phyloP scores from a whole-genome alignment of 345 rosid genomes.

The Syzygium aromaticum region DNA sequence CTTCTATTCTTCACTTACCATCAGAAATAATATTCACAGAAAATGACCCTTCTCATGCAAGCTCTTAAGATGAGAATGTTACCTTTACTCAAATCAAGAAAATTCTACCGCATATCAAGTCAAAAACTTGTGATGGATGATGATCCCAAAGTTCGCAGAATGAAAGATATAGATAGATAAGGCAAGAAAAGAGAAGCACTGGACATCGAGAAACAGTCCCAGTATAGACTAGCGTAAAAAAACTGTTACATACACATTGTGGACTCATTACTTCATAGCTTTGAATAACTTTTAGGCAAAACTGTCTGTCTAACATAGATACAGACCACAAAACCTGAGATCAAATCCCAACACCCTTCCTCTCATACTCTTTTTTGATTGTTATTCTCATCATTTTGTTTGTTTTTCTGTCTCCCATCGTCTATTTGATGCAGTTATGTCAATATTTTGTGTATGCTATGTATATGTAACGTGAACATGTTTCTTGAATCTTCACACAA shows the following conservation, averaged over 20 bases:
- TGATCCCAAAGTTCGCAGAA: not conserved
- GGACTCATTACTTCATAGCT: not conserved
- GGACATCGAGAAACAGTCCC: not conserved
- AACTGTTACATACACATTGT: not conserved
- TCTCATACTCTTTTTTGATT: not conserved
- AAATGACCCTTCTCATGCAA: not conserved
- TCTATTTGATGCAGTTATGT: not conserved
- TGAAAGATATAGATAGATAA: not conserved
- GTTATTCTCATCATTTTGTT: not conserved
- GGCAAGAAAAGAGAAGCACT: not conserved
- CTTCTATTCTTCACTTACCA: not conserved
- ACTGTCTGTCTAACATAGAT: not conserved
- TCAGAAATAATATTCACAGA: not conserved
- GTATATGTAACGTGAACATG: not conserved
- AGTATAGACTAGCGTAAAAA: not conserved
- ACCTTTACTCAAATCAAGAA: not conserved
- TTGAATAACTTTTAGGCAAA: not conserved
- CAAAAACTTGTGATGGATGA: not conserved
- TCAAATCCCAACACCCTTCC: not conserved
- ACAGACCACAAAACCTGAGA: not conserved
- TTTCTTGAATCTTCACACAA: not conserved
- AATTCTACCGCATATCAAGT: not conserved
- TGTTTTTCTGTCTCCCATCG: not conserved
- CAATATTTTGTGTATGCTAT: not conserved
- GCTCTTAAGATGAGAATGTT: not conserved